A percentile compares a stretch with the other conserved stretches of the same genome.
phyloP scores from a whole-genome alignment of 23 red algal genomes.

The Cyanidioschyzon merolae region DNA sequence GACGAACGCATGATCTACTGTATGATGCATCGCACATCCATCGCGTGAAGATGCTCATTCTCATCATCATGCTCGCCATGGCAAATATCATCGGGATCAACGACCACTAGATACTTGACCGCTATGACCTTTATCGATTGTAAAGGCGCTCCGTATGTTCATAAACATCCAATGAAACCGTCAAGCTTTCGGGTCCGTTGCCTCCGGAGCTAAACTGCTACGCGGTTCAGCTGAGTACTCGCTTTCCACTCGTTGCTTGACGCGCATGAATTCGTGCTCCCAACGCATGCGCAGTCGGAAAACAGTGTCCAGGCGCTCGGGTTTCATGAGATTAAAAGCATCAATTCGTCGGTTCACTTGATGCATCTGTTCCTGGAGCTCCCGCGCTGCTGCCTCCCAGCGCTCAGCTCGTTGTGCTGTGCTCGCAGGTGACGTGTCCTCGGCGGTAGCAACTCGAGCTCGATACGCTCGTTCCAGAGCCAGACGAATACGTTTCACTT shows the following conservation, averaged over 20 bases:
- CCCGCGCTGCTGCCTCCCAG: not conserved
- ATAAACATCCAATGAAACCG: no score
- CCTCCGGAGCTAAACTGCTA: no score
- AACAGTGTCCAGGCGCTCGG: conserved; percentile 18
- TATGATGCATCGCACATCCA: no score
- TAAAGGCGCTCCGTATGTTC: no score
- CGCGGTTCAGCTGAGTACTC: no score
- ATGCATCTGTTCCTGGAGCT: conserved; percentile 11
- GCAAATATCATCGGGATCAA: no score
- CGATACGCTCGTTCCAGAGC: not conserved
- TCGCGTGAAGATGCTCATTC: no score
- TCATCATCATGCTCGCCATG: no score
- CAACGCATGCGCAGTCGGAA: conserved; percentile 18
- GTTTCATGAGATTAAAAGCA: conserved; percentile 23
- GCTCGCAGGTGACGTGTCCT: not conserved
- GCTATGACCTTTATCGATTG: no score
- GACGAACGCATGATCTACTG: no score
- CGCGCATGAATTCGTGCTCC: not conserved
- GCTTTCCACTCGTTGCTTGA: not conserved
- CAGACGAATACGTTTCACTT: not conserved
- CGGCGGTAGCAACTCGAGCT: not conserved
- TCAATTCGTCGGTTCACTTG: conserved; percentile 25
- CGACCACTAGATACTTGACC: no score
- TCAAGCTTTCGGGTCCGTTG: no score
- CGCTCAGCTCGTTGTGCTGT: not conserved